Conservation (phyloP, 257 asterid genomes). For the Schizonepeta tenuifolia region DNA sequence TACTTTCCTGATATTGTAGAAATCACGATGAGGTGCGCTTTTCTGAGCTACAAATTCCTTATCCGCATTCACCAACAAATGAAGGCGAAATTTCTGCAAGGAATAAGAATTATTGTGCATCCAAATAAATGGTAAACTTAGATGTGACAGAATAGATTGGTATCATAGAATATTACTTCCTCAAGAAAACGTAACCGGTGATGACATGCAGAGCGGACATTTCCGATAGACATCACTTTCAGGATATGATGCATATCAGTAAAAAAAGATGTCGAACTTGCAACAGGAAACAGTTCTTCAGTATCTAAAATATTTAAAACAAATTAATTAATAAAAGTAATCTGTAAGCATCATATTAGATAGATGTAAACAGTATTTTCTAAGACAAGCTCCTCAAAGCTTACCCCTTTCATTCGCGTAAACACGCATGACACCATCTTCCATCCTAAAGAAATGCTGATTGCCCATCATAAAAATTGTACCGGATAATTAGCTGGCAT, state of each 20-base stretch:
- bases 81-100: slow-evolving; percentile 85
- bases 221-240: slow-evolving; percentile 81
- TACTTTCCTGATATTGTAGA: slow-evolving; percentile 90
- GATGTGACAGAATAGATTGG: slow-evolving; percentile 30
- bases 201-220: slow-evolving; percentile 81
- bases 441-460: slow-evolving; percentile 88
- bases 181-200: slow-evolving; percentile 84
- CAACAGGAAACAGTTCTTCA: slow-evolving; percentile 84
- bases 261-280: slow-evolving; percentile 79
- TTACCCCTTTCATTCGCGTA: slow-evolving; percentile 77
- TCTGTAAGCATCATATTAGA: slow-evolving; percentile 5
- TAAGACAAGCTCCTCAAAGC: slow-evolving; percentile 33
- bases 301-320: slow-evolving; percentile 48
- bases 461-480: slow-evolving; percentile 32
- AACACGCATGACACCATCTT: slow-evolving; percentile 86
- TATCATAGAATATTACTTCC: slow-evolving; percentile 56
- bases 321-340: neutral
- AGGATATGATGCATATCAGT: slow-evolving; percentile 89
- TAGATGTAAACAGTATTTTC: slow-evolving; percentile 16
- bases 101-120: slow-evolving; percentile 25
- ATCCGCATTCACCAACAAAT: slow-evolving; percentile 82
- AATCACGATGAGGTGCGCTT: slow-evolving; percentile 95
- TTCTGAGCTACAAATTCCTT: slow-evolving; percentile 89
- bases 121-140: slow-evolving; percentile 24
- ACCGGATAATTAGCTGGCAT: slow-evolving; percentile 36